Evolutionary conservation across 2,329 filamentous ascomycete genomes (phyloP), one percentile per base, ranked within the genome.

Genomic region (Fusarium buharicum): DNA sequence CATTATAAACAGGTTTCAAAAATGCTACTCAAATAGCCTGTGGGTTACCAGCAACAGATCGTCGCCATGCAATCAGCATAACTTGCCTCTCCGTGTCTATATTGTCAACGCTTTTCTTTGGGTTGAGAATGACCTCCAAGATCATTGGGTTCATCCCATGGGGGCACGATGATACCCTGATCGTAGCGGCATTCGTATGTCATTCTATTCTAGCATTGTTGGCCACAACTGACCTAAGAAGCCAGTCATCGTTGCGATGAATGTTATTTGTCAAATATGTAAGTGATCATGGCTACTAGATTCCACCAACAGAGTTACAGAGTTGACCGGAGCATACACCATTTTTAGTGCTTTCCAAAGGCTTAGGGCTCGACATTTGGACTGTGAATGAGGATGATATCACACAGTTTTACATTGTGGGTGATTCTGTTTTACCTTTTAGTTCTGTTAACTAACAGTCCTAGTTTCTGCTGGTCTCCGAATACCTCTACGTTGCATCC

Each of bases 131-230:
- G 0, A 3, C 30, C 3, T 60, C 55, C 0, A 60, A 59, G 4
- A 27, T 41, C 0, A 33, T 48, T 0, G 54, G 41, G 0, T 54
- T 43, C 0, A 20, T 59, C 1, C 40, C 48, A 4, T 60, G 36
- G 2, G 56, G 56, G 1, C 14, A 28, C 3, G 56, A 59, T 10
- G 56, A 60, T 13, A 54, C 6, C 1, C n/a, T 60, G 0, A 53
- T 59, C 0, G 2, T 48, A 4, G 20, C 13, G 4, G 27, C 41
- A 8, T 30, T 54, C 18, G 47, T 50, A 30, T 4, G 55, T 7
- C 2, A 1, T 4, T 0, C 1, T n/a, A 2, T 3, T 8, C 13
- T 3, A 6, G 3, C 12, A n/a, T 4, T 16, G 6, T 10, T 11
- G 2, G 2, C 2, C 4, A 0, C 3, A 1, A 31, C 31, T 57